A percentile compares a stretch with the other conserved stretches of the same genome.
Conservation (phyloP, 345 rosid species). For the Salix dunnii region DNA sequence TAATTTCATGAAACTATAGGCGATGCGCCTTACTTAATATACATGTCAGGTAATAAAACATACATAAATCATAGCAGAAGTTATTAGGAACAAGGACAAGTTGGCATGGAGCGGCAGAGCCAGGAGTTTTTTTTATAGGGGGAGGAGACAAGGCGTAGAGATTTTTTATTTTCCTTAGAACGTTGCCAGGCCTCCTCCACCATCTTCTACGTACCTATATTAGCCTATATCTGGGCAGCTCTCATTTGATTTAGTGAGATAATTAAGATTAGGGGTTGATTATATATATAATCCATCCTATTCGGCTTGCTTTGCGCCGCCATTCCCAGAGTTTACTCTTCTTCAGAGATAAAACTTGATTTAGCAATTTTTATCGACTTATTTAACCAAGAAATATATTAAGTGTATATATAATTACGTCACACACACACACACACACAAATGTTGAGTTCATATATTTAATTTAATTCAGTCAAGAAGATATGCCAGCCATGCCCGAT, state of each 20-base stretch:
- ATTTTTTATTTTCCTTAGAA: no score
- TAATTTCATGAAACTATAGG: background rate
- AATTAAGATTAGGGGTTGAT: no score
- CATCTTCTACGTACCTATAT: no score
- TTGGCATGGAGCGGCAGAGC: no score
- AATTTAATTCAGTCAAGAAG: background rate
- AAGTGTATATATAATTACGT: background rate
- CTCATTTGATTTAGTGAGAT: no score
- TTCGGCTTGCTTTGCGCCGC: conserved; percentile 40
- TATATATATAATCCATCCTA: conserved; percentile 1
- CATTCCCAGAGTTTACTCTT: conserved; percentile 24
- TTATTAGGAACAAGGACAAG: background rate
- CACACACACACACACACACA: background rate
- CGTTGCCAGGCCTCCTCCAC: no score
- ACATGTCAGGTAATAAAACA: background rate
- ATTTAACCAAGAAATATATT: background rate
- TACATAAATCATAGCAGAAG: background rate
- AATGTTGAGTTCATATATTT: background rate
- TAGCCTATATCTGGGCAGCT: no score
- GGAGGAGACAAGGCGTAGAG: no score
- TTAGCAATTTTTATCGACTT: conserved; percentile 21
- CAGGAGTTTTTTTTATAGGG: no score
- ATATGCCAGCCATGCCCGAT: conserved; percentile 1
- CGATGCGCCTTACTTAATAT: background rate
- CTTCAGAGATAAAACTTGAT: conserved; percentile 23